A percentile compares a stretch with the other conserved stretches of the same genome.
Conservation (phyloP, 169 alveolate genomes). For the Plasmodium cynomolgi region DNA sequence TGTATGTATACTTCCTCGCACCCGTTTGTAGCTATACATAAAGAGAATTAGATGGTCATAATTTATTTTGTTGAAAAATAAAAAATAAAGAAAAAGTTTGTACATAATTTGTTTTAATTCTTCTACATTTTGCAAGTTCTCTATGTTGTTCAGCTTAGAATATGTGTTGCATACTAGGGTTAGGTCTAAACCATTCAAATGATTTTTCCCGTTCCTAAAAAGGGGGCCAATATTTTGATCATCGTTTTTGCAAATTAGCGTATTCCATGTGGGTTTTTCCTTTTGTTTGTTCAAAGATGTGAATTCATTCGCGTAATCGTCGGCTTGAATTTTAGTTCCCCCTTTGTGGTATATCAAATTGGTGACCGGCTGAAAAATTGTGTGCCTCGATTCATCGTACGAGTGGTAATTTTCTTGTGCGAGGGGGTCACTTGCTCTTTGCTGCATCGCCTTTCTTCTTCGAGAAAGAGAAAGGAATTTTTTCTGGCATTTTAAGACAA, state of each 20-base stretch:
- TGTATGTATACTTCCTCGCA: constrained; percentile 34
- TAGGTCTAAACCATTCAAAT: constrained; percentile 35
- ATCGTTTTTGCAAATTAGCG: neutral
- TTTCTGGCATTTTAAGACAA: constrained; percentile 26
- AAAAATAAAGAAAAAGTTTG: constrained; percentile 58
- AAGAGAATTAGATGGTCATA: constrained; percentile 37
- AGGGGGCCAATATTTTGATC: neutral
- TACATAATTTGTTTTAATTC: constrained; percentile 43
- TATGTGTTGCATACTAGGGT: constrained; percentile 64
- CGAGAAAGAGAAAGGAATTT: neutral
- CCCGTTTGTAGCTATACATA: constrained; percentile 30
- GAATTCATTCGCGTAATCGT: neutral
- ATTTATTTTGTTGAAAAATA: constrained; percentile 29
- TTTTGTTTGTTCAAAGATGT: neutral
- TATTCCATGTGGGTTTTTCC: neutral
- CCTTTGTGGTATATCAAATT: neutral
- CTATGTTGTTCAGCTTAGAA: constrained; percentile 16
- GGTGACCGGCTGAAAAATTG: neutral
- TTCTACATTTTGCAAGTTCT: constrained; percentile 3
- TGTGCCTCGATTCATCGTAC: neutral
- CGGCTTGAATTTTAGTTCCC: neutral
- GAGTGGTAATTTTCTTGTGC: neutral
- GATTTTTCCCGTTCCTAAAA: constrained; percentile 5
- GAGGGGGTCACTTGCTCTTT: neutral
- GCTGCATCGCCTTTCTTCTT: neutral